These are phyloP conservation scores for Boletus sp. DNA, from an alignment of 768 basidiomycete genomes.

Conservation along the genomic window DNA sequence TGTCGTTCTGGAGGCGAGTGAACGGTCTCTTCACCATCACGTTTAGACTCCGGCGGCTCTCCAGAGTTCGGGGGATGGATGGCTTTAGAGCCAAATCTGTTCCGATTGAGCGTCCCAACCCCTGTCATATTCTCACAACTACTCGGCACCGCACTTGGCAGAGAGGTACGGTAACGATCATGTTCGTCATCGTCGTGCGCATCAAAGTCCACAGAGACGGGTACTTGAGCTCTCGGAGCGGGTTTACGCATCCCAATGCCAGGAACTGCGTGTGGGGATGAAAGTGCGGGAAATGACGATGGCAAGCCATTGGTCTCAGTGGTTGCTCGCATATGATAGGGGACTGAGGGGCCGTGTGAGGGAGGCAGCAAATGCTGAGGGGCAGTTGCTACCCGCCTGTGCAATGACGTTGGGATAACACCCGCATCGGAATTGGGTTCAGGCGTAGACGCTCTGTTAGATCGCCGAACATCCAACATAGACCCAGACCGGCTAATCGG, in stretches of 20 bases:
- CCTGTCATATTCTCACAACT: slow-evolving; percentile 66
- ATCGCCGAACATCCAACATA: slow-evolving; percentile 36
- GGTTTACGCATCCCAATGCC: slow-evolving; percentile 56
- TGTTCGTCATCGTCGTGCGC: slow-evolving; percentile 34
- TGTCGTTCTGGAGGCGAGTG: slow-evolving; percentile 18
- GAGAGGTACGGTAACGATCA: slow-evolving; percentile 38
- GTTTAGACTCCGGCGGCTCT: slow-evolving; percentile 8
- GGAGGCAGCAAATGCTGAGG: slow-evolving; percentile 28
- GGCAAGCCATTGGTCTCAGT: slow-evolving; percentile 32
- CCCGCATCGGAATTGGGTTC: slow-evolving; percentile 28
- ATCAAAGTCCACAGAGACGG: slow-evolving; percentile 53
- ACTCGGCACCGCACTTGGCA: slow-evolving; percentile 55
- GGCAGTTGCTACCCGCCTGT: slow-evolving; percentile 31
- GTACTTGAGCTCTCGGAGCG: slow-evolving; percentile 61
- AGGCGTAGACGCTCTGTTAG: slow-evolving; percentile 33
- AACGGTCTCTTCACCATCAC: slow-evolving; percentile 18
- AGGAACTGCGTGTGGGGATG: slow-evolving; percentile 26
- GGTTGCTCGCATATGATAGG: slow-evolving; percentile 35
- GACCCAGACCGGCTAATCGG: slow-evolving; percentile 37
- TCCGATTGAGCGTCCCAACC: slow-evolving; percentile 43
- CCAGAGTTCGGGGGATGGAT: slow-evolving; percentile 9
- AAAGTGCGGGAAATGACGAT: slow-evolving; percentile 15
- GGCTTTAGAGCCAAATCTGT: slow-evolving; percentile 25
- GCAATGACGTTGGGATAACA: slow-evolving; percentile 28
- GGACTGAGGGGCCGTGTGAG: slow-evolving; percentile 10